These are phyloP conservation scores for Aegle marmelos DNA, from an alignment of 345 rosid genomes.

Conservation along the genomic window DNA sequence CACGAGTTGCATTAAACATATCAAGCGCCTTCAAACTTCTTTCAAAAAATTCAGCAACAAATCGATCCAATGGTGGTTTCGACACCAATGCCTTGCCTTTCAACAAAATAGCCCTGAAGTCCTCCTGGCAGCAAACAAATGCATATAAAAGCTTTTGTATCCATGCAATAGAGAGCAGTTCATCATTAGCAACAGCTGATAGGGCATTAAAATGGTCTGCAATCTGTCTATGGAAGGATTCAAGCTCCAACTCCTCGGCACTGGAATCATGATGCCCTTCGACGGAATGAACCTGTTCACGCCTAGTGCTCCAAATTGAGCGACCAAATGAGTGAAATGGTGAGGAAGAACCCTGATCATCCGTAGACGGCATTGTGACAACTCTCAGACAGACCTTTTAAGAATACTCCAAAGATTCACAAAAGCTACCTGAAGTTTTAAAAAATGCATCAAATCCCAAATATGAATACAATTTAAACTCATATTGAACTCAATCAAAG, in stretches of 20 bases:
- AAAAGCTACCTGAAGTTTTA: background rate
- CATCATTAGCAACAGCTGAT: conserved; percentile 17
- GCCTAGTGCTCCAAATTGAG: conserved; percentile 25
- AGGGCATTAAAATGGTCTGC: conserved; percentile 24
- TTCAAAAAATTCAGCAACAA: conserved; percentile 34
- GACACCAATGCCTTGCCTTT: conserved; percentile 18
- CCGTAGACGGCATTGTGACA: conserved; percentile 14
- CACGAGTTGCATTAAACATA: conserved; percentile 38
- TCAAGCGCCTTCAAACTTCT: conserved; percentile 42
- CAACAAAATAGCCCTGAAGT: conserved; percentile 28
- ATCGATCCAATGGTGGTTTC: conserved; percentile 26
- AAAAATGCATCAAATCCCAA: background rate
- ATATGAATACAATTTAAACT: background rate
- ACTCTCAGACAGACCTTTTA: background rate
- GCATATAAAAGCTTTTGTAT: conserved; percentile 32
- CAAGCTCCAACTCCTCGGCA: conserved; percentile 23
- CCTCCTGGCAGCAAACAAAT: conserved; percentile 31
- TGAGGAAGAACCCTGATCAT: conserved; percentile 19
- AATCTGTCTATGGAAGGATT: conserved; percentile 30
- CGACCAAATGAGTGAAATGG: conserved; percentile 21
- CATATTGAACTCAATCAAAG: background rate
- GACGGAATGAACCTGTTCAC: conserved; percentile 22
- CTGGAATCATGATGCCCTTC: conserved; percentile 14
- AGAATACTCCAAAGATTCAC: background rate
- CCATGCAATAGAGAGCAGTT: conserved; percentile 37